Percentiles rank a stretch among this genome's conserved stretches.
These are phyloP conservation scores for Carex littledalei DNA, from an alignment of 176 grass and related monocot species.

Conservation along the genomic window DNA sequence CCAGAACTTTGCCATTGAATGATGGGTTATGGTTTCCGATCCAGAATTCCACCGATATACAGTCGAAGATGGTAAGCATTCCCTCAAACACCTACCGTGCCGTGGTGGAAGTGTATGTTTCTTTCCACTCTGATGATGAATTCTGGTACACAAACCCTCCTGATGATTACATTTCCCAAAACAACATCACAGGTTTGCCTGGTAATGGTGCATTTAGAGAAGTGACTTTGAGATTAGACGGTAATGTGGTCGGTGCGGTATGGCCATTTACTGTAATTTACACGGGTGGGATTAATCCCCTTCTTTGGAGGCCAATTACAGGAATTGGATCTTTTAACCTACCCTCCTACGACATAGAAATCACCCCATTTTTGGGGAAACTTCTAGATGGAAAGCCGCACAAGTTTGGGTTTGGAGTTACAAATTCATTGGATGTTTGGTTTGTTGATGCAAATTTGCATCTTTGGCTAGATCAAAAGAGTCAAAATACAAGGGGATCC, in stretches of 20 bases:
- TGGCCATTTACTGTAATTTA: constrained; percentile 89
- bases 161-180: constrained; percentile 26
- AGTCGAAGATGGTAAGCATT: constrained; percentile 32
- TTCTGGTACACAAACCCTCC: constrained; percentile 64
- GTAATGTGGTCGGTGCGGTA: constrained; percentile 50
- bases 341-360: constrained; percentile 78
- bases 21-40: constrained; percentile 69
- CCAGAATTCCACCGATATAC: constrained; percentile 34
- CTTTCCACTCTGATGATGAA: constrained; percentile 55
- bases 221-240: constrained; percentile 50
- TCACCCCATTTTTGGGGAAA: constrained; percentile 58
- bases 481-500: constrained; percentile 27
- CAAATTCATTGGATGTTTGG: constrained; percentile 48
- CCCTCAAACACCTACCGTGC: constrained; percentile 62
- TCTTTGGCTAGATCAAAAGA: constrained; percentile 66
- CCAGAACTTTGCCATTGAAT: constrained; percentile 42
- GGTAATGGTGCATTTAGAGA: constrained; percentile 65
- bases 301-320: constrained; percentile 70
- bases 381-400: constrained; percentile 55
- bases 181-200: constrained; percentile 27
- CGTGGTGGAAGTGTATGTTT: constrained; percentile 68
- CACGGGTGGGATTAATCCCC: constrained; percentile 57
- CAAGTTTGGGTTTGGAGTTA: constrained; percentile 54
- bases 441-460: constrained; percentile 77
- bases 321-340: constrained; percentile 81